Evolutionary conservation across 176 grass and related monocot species (phyloP), one percentile per base, ranked within the genome.

Genomic region (Oryza glumipatula): DNA sequence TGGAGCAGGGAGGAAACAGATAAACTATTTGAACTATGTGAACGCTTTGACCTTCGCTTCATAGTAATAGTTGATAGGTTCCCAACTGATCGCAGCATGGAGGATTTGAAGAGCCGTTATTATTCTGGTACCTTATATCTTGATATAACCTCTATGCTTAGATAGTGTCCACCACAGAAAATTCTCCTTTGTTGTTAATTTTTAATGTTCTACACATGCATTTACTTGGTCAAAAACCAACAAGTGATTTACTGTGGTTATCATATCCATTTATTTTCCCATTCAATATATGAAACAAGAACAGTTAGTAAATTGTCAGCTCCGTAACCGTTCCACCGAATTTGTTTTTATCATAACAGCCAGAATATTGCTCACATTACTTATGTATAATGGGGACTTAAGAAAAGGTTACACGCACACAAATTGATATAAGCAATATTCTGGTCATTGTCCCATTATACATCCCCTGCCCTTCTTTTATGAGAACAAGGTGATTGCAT

Each of bases 1-100:
- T 98, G 96, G 93, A 95, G 76, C 80, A 98, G 70, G 76, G 91
- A 98, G 87, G 96, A 98, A 95, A 98, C 96, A 69, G 91, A 98
- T 48, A 78, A 94, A 70, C 82, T 98, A 28, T 94, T 98, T 86
- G 93, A 98, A 65, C 76, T 98, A 74, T 94, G 96, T 54, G 85
- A 95, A 90, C 79, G 83, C 65, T 98, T 98, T 79, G 96, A 95
- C 84, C 91, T 98, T 64, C 96, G 96, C 28, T 98, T 98, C 88
- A 81, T 94, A 87, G 81, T 98, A 79, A 88, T 98, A 94, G 89
- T 91, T 39, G 96, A 98, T 78, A 93, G 91, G 86, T 98, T 98
- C 70, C 89, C 93, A 78, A 88, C 54, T 66, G 35, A 79, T 90
- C 89, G 91, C 47, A 92, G 85, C 9, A 83, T 98, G 45, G 96